Evolutionary conservation across 164 flowering plant species (phyloP).

Genomic region (Nymphaea thermarum): DNA sequence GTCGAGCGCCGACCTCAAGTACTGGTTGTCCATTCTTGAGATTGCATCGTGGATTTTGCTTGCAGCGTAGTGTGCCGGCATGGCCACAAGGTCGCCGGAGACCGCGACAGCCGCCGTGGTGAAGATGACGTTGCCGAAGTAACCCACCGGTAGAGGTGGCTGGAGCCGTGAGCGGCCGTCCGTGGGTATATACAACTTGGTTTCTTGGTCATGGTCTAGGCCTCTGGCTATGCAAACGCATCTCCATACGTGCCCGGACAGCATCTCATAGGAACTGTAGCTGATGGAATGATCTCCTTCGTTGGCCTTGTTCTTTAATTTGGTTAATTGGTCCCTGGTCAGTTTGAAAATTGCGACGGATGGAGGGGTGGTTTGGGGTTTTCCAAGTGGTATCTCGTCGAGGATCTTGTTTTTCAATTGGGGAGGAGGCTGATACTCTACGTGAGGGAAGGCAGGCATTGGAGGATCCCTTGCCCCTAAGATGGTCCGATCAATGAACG

Average conservation of each 20-base stretch:
- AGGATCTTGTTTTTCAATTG: conserved; percentile 1
- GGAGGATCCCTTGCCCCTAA: conserved; percentile 17
- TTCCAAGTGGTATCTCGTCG: not conserved
- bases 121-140: conserved; percentile 21
- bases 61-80: conserved; percentile 21
- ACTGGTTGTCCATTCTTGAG: conserved; percentile 45
- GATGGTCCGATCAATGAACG: conserved; percentile 23
- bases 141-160: conserved; percentile 16
- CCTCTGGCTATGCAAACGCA: conserved; percentile 22
- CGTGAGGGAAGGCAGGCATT: conserved; percentile 9
- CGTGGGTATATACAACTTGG: conserved; percentile 8
- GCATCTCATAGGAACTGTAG: conserved; percentile 22
- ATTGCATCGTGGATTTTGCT: conserved; percentile 30
- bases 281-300: not conserved
- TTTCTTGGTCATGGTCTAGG: conserved; percentile 8
- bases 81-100: conserved; percentile 14
- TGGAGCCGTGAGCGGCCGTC: conserved; percentile 13
- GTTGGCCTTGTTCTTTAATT: not conserved
- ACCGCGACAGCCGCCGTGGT: not conserved
- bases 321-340: not conserved
- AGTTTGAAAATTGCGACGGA: not conserved
- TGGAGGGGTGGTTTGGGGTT: not conserved
- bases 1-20: conserved; percentile 54
- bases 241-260: conserved; percentile 26
- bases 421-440: conserved; percentile 22